Conservation (phyloP, 352 stramenopile species). For the Globisporangium rhizosaccharum region DNA sequence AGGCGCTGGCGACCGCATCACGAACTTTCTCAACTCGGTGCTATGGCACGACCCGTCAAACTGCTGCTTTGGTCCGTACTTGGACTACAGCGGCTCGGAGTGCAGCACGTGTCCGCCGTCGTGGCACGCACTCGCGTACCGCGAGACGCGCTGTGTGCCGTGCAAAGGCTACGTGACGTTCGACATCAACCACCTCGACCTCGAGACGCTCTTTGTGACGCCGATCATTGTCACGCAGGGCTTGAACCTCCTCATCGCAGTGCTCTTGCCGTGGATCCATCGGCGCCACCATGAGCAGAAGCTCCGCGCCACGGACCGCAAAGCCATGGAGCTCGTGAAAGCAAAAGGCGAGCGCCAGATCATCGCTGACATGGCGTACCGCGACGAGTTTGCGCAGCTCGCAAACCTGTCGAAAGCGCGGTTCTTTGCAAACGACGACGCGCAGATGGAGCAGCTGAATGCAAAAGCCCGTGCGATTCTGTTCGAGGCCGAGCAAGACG, state of each 20-base stretch:
- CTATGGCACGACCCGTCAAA: slow-evolving; percentile 76
- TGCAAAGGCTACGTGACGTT: slow-evolving; percentile 78
- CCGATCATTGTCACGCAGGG: slow-evolving; percentile 78
- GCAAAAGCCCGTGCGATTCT: slow-evolving; percentile 63
- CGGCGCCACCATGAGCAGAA: slow-evolving; percentile 65
- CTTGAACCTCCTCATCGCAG: slow-evolving; percentile 69
- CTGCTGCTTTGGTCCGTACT: slow-evolving; percentile 79
- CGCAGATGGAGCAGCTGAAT: slow-evolving; percentile 60
- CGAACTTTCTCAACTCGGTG: slow-evolving; percentile 68
- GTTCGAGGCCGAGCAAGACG: slow-evolving; percentile 67
- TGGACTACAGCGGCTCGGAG: slow-evolving; percentile 36
- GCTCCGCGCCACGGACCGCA: slow-evolving; percentile 44
- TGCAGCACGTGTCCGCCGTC: slow-evolving; percentile 56
- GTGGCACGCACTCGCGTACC: slow-evolving; percentile 37
- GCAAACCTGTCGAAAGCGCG: slow-evolving; percentile 61
- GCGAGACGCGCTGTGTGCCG: slow-evolving; percentile 49
- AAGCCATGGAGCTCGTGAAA: slow-evolving; percentile 64
- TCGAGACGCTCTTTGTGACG: slow-evolving; percentile 77
- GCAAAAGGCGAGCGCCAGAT: slow-evolving; percentile 53
- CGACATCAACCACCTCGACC: slow-evolving; percentile 74
- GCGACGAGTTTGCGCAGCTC: slow-evolving; percentile 32
- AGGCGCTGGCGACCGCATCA: slow-evolving; percentile 73
- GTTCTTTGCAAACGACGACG: slow-evolving; percentile 62
- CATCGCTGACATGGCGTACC: slow-evolving; percentile 59
- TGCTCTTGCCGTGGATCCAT: slow-evolving; percentile 67